Evolutionary conservation across 768 basidiomycete genomes (phyloP).

Genomic region (Boletus sensibilis): DNA sequence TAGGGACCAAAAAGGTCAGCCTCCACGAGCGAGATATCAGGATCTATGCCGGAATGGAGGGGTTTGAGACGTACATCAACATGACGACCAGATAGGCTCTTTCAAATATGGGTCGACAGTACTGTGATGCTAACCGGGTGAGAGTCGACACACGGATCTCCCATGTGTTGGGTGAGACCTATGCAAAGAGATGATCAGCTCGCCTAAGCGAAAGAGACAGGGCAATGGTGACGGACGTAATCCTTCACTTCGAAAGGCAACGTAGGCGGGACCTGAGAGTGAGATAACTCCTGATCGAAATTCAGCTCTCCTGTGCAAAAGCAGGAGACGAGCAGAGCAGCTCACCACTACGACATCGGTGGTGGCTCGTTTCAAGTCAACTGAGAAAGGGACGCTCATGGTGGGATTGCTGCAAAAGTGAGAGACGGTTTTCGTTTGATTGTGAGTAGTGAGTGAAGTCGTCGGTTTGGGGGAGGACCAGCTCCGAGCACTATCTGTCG

Average conservation of each 20-base stretch:
- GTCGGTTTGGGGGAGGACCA: constrained; percentile 17
- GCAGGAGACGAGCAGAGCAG: not conserved
- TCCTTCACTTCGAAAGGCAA: constrained; percentile 40
- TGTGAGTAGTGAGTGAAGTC: not conserved
- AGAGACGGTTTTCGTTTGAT: not conserved
- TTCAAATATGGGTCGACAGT: constrained; percentile 46
- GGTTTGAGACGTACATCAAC: constrained; percentile 37
- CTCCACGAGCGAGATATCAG: constrained; percentile 25
- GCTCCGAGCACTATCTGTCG: constrained; percentile 14
- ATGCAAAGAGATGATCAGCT: not conserved
- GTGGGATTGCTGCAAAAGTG: not conserved
- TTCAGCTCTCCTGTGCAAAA: not conserved
- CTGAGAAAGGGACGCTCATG: constrained; percentile 18
- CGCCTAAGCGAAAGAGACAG: not conserved
- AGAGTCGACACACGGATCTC: constrained; percentile 40
- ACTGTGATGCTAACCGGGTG: constrained; percentile 36
- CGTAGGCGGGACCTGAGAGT: constrained; percentile 27
- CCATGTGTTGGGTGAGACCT: constrained; percentile 49
- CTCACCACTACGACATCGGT: constrained; percentile 30
- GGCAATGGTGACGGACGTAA: constrained; percentile 30
- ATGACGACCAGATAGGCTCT: constrained; percentile 39
- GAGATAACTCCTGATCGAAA: constrained; percentile 34
- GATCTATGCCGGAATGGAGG: not conserved
- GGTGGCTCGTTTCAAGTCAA: constrained; percentile 13
- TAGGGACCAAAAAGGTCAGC: constrained; percentile 39